Base-by-base conservation (phyloP, 768 basidiomycete species). In the Pholiota conissans region DNA sequence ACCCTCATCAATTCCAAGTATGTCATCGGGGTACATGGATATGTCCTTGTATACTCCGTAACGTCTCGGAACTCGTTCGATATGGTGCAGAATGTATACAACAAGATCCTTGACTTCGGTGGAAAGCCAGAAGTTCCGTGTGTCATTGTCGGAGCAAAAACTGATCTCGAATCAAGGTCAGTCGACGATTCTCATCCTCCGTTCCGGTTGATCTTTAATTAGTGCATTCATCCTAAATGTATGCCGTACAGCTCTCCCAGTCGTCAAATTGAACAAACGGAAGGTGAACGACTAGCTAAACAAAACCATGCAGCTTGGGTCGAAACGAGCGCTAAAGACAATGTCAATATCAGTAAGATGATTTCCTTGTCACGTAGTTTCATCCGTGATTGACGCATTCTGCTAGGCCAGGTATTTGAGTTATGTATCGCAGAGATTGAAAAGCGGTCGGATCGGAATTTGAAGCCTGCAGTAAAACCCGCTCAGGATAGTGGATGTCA, bases 1-100 rank as follows among this genome's bases (percentile, higher is more conserved):
- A 91, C 92, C 11, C 88, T 95, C 59, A 82, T 98, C 63, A 89
- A 89, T 60, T 83, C 89, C 27, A 93, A 91, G 63, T 92, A 96
- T 69, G 92, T 90, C 30, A 90, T 97, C 64, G 95, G 95, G 29
- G 90, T 94, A 60, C 95, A 98, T 69, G 95, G 95, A 65, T 97
- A 88, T 69, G 84, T 98, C 64, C 85, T 98, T 57, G 93, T 96
- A 48, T 98, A 96, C 75, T 92, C 91, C 0, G 90, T 96, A 71
- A 81, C 90, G 2, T 91, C 89, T 13, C 82, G 89, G 59, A 84
- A 85, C 65, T 93, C 90, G 2, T 95, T 95, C 75, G 88, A 97
- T 59, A 94, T 96, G 90, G 81, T 95, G 63, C 83, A 89, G 64
- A 86, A 89, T 68, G 84, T 97, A 49, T 90, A 96, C 68, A 90